Evolutionary conservation across 768 basidiomycete genomes (phyloP).

Genomic region (Fomitopsis pulvina): DNA sequence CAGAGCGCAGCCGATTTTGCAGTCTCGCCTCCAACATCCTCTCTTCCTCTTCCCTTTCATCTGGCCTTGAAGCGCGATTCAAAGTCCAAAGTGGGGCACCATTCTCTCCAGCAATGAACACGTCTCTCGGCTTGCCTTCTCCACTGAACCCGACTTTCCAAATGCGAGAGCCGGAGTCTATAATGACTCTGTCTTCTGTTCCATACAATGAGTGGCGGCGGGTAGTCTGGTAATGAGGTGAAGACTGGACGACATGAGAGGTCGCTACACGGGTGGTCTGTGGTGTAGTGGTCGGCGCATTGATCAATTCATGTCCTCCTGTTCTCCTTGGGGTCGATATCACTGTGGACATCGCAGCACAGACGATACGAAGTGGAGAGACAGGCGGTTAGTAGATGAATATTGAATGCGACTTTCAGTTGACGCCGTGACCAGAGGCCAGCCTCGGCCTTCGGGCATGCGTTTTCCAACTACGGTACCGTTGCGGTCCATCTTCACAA

Average conservation of each 20-base stretch:
- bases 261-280: constrained; percentile 45
- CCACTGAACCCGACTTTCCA: constrained; percentile 99
- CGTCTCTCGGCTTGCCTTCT: constrained; percentile 83
- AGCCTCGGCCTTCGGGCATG: too few relatives aligned
- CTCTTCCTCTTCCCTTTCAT: constrained; percentile 66
- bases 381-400: too few relatives aligned
- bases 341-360: constrained; percentile 3
- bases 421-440: too few relatives aligned
- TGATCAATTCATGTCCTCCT: neutral
- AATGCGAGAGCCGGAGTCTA: constrained; percentile 88
- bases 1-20: constrained; percentile 61
- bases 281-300: constrained; percentile 34
- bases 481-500: too few relatives aligned
- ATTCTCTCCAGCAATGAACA: constrained; percentile 56
- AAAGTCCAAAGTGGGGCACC: constrained; percentile 53
- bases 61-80: constrained; percentile 43
- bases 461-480: too few relatives aligned
- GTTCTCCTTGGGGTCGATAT: neutral
- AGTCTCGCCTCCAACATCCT: constrained; percentile 63
- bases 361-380: too few relatives aligned
- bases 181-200: constrained; percentile 90
- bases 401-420: too few relatives aligned
- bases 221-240: constrained; percentile 81
- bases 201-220: constrained; percentile 93
- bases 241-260: constrained; percentile 50